Conservation (phyloP, 2,329 filamentous ascomycete species). For the Epichloe festucae region DNA sequence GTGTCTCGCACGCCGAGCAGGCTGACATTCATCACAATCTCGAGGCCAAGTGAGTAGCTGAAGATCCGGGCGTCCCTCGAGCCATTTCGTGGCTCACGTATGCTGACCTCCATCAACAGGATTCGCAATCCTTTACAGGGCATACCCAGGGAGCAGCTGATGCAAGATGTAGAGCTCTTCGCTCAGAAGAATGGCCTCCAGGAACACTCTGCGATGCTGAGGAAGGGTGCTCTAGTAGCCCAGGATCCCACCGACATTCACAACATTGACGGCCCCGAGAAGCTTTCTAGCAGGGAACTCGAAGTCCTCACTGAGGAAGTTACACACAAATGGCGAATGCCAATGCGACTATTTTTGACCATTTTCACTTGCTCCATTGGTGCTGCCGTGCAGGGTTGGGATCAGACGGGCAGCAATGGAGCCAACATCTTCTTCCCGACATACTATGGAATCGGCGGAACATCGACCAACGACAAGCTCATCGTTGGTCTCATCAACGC, state of each 20-base stretch:
- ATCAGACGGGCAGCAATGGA: slow-evolving; percentile 48
- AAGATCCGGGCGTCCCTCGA: too few relatives aligned
- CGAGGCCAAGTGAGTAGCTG: slow-evolving; percentile 27
- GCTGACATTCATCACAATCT: slow-evolving; percentile 26
- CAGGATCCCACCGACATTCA: slow-evolving; percentile 44
- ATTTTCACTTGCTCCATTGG: slow-evolving; percentile 55
- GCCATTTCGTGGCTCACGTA: neutral
- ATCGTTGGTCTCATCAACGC: slow-evolving; percentile 57
- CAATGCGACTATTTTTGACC: slow-evolving; percentile 49
- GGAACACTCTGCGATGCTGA: slow-evolving; percentile 43
- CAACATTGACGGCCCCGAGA: slow-evolving; percentile 37
- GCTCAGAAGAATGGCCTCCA: slow-evolving; percentile 44
- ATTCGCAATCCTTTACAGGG: slow-evolving; percentile 35
- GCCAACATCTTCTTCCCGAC: slow-evolving; percentile 48
- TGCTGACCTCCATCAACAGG: slow-evolving; percentile 14
- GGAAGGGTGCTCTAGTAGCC: slow-evolving; percentile 43
- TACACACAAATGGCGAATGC: slow-evolving; percentile 53
- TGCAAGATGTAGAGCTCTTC: slow-evolving; percentile 45
- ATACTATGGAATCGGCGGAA: slow-evolving; percentile 24
- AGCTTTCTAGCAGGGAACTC: slow-evolving; percentile 44
- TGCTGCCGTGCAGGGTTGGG: slow-evolving; percentile 55
- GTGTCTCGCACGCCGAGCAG: slow-evolving; percentile 16
- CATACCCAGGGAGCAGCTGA: slow-evolving; percentile 38
- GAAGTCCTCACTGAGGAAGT: slow-evolving; percentile 45
- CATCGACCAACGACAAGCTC: slow-evolving; percentile 21